Conservation (phyloP, 148 eudicot species). For the Heliosperma pusillum region DNA sequence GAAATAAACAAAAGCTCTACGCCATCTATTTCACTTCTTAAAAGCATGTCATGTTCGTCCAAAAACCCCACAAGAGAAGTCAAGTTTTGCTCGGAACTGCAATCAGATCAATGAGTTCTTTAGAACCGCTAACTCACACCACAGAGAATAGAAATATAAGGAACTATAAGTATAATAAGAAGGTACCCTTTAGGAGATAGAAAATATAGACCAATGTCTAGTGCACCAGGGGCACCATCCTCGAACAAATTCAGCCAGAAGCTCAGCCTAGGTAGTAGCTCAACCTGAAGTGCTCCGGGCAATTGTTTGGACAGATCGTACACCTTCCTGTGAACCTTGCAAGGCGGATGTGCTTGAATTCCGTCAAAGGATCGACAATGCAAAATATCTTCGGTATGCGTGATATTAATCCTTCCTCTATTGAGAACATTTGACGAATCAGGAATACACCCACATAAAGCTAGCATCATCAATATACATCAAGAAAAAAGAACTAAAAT, state of each 20-base stretch:
- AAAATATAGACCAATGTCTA: slow-evolving; percentile 71
- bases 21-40: slow-evolving; percentile 42
- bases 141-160: not conserved
- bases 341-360: slow-evolving; percentile 57
- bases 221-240: slow-evolving; percentile 38
- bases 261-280: slow-evolving; percentile 32
- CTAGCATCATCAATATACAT: not conserved
- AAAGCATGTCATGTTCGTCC: slow-evolving; percentile 28
- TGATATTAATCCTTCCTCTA: slow-evolving; percentile 63
- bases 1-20: slow-evolving; percentile 55
- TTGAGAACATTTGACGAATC: slow-evolving; percentile 1
- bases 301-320: slow-evolving; percentile 42
- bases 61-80: slow-evolving; percentile 40
- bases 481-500: not conserved
- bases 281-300: slow-evolving; percentile 50
- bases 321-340: slow-evolving; percentile 42
- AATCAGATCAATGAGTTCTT: slow-evolving; percentile 10
- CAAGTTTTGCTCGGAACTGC: slow-evolving; percentile 27
- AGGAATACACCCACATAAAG: not conserved
- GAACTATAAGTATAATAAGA: not conserved
- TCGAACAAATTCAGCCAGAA: slow-evolving; percentile 43
- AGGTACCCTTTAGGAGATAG: slow-evolving; percentile 45
- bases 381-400: slow-evolving; percentile 7
- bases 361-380: slow-evolving; percentile 19
- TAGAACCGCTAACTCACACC: not conserved